Base-by-base conservation (phyloP, 176 grass and related monocot species). In the Elymus sibiricus region DNA sequence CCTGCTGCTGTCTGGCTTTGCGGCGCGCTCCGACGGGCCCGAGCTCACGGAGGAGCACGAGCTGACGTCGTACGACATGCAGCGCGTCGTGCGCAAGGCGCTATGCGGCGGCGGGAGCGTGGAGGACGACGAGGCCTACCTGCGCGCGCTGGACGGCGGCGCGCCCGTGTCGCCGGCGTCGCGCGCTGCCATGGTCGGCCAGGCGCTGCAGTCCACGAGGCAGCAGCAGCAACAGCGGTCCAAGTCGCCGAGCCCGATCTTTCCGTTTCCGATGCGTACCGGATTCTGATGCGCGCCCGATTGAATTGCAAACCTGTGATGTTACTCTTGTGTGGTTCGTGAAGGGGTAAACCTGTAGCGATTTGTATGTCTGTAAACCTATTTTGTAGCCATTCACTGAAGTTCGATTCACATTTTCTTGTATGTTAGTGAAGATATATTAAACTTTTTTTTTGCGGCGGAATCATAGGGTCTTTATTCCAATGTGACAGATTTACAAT, bases 51-150 rank as follows among this genome's bases (percentile, higher is more conserved):
- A 82, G 7, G 61, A 82, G 70, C 38, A 62, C 64, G 83, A 78
- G 39, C 29, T 82, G 55, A 90, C 84, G 31, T 1, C 51, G 9
- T 19, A 58, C 8, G 84, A 86, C 79, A 4, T 77, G 3, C 38
- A 10, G 0, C 78, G 38, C 61, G 70, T 81, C 4, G 44, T 86
- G 35, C 61, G 83, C 27, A 51, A 39, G 46, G 38, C 35, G 78
- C 8, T 76, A 21, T 19, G 22, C 34, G 14, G 11, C 29, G 29
- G 61, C 6, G 74, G 73, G 3, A 37, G 35, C 82, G 2, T 89
- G 13, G 69, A 68, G 70, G 26, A n/a, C 14, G 87, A 89, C 69
- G 69, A 59, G 35, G 60, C 15, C 8, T 85, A 81, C 83, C 61
- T 29, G 47, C 47, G 77, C 8, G 83, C 40, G 38, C n/a, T 82